A percentile compares a stretch with the other conserved stretches of the same genome.
phyloP scores from a whole-genome alignment of 2,329 filamentous ascomycete genomes.

The Helotiales sp. region DNA sequence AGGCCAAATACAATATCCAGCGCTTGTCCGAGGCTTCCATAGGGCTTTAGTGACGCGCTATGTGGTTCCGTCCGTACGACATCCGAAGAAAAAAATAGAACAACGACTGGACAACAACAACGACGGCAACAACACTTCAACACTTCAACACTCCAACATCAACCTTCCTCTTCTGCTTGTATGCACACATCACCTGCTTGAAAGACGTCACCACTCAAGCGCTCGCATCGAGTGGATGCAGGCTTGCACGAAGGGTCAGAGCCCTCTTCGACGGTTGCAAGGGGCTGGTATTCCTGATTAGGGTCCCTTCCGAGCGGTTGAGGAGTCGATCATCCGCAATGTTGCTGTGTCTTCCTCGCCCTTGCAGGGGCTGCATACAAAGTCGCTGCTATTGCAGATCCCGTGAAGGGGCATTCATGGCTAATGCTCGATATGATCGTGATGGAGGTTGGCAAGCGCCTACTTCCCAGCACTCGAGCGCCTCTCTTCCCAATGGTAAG shows the following conservation, averaged over 20 bases:
- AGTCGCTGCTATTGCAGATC: conserved; percentile 2
- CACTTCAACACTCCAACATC: background rate
- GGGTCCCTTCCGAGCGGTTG: conserved; percentile 7
- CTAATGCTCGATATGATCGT: background rate
- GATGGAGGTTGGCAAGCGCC: conserved; percentile 3
- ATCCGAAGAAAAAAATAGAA: background rate
- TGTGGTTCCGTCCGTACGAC: no score
- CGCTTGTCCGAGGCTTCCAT: background rate
- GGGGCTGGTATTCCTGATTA: background rate
- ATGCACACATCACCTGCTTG: background rate
- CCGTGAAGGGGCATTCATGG: background rate
- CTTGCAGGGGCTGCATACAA: background rate
- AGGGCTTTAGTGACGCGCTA: background rate
- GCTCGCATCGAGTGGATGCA: background rate
- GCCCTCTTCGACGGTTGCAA: background rate
- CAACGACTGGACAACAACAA: background rate
- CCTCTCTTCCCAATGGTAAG: no score
- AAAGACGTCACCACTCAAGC: background rate
- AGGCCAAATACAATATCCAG: background rate
- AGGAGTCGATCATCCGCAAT: conserved; percentile 3
- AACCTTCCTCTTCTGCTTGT: background rate
- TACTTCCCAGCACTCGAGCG: background rate
- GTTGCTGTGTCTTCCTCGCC: background rate
- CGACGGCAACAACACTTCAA: background rate
- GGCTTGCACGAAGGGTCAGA: background rate